Base-by-base conservation (phyloP, 2,329 filamentous ascomycete species). In the Aurifilum marmelostoma region DNA sequence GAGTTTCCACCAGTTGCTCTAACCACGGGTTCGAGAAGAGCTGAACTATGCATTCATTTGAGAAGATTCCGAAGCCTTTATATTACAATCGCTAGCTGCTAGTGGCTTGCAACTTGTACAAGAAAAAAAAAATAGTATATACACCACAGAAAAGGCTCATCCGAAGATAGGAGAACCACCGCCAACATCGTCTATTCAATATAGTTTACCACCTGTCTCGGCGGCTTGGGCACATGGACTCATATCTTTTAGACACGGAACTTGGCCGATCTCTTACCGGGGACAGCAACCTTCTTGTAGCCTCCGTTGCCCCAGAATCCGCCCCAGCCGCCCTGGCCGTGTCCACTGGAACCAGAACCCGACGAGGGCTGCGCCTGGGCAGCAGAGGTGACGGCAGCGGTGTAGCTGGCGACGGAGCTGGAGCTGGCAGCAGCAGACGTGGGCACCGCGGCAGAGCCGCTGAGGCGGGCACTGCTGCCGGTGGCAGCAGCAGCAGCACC, bases 321-420 rank as follows among this genome's bases (percentile, higher is more conserved):
- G 16, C 63, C 47, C 47, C 63, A 61, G 37, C 67, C 63, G 43
- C 52, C 52, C 52, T 69, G 64, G 11, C 63, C 37, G 47, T 37
- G 21, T 3, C 67, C 52, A 24, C 63, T 37, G 34, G 8, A 4
- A 47, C 37, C 14, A 21, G 54, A 41, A 24, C 56, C 56, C 21
- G 56, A 32, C 11, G 62, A 56, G 32, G 67, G 56, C 47, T 62
- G 32, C 47, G 67, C 63, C 8, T 52, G 32, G 9, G 58, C 56
- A 52, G 64, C 63, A n/a, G 67, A 65, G 9, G 67, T 52, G 9
- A 43, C 52, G 8, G 59, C 16, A 9, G 58, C 50, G 39, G 58
- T 61, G 32, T 34, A 56, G 34, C 56, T 29, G 8, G 67, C 54
- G 7, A 37, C 62, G 34, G 67, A 60, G 37, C 12, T 43, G n/a